A percentile compares a stretch with the other conserved stretches of the same genome.
Conservation (phyloP, 2,329 filamentous ascomycete species). For the Xylariaceae sp. region DNA sequence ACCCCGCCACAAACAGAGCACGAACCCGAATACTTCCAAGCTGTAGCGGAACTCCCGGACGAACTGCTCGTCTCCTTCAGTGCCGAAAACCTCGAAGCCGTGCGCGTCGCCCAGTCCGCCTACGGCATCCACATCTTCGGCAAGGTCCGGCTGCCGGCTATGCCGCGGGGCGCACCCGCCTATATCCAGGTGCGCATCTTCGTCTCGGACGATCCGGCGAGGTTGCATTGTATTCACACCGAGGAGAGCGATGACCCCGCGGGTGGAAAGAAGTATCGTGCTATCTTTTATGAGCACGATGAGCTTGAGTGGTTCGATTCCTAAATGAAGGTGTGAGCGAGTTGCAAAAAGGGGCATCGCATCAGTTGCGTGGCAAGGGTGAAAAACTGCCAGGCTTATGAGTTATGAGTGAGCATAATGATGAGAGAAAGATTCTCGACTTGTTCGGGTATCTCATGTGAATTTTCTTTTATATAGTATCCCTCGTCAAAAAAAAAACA, state of each 20-base stretch:
- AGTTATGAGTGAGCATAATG: not conserved
- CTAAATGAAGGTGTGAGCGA: slow-evolving; percentile 38
- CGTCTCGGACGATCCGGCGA: slow-evolving; percentile 36
- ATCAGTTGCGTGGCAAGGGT: not conserved
- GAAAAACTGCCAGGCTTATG: not conserved
- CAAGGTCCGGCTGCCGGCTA: slow-evolving; percentile 43
- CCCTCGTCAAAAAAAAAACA: not conserved
- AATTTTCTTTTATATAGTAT: slow-evolving; percentile 8
- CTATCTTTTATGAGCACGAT: slow-evolving; percentile 44
- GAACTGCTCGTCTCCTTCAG: slow-evolving; percentile 35
- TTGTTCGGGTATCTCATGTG: slow-evolving; percentile 22
- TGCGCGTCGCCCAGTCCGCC: slow-evolving; percentile 42
- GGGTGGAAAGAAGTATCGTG: slow-evolving; percentile 41
- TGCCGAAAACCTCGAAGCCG: slow-evolving; percentile 38
- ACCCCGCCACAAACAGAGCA: slow-evolving; percentile 36
- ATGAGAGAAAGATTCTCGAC: not conserved
- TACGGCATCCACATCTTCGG: slow-evolving; percentile 47
- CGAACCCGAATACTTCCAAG: slow-evolving; percentile 51
- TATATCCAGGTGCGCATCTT: slow-evolving; percentile 48
- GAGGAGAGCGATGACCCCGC: slow-evolving; percentile 40
- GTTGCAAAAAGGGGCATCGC: slow-evolving; percentile 17
- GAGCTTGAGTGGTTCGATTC: slow-evolving; percentile 51
- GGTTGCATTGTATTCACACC: slow-evolving; percentile 44
- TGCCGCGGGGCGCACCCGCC: slow-evolving; percentile 34
- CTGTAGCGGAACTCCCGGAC: slow-evolving; percentile 39